Evolutionary conservation across 768 basidiomycete genomes (phyloP).

Genomic region (Hortiboletus flavorubellus): DNA sequence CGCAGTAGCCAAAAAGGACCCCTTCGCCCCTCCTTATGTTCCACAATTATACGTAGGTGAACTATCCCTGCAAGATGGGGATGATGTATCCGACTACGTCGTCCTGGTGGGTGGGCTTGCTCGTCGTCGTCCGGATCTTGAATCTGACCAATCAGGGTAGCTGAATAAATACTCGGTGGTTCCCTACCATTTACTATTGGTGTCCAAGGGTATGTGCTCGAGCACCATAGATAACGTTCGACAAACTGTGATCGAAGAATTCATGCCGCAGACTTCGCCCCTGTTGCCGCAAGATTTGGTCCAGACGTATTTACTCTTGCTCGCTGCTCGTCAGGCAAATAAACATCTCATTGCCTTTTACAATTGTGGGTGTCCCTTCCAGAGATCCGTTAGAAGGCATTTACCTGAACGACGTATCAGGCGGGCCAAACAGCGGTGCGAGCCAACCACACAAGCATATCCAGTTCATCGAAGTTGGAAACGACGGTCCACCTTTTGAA

Average conservation of each 20-base stretch:
- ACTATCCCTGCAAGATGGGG: constrained; percentile 46
- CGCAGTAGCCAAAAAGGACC: constrained; percentile 43
- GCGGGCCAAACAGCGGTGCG: constrained; percentile 77
- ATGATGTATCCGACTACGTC: constrained; percentile 57
- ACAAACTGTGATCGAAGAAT: constrained; percentile 45
- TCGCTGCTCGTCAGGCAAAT: constrained; percentile 60
- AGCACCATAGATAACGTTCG: not conserved
- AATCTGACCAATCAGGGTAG: constrained; percentile 36
- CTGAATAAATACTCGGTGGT: constrained; percentile 86
- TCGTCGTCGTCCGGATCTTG: not conserved
- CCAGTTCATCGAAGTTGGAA: constrained; percentile 72
- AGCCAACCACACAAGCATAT: constrained; percentile 90
- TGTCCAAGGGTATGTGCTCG: constrained; percentile 67
- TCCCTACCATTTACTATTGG: constrained; percentile 82
- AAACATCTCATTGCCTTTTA: constrained; percentile 79
- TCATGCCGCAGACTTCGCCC: constrained; percentile 74
- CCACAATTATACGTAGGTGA: constrained; percentile 74
- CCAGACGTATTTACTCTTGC: constrained; percentile 69
- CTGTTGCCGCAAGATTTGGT: constrained; percentile 76
- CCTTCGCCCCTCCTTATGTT: constrained; percentile 86
- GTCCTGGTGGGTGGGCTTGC: constrained; percentile 54
- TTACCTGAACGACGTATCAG: constrained; percentile 34
- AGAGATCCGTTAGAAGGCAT: not conserved
- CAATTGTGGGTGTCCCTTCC: constrained; percentile 58
- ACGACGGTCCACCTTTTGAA: constrained; percentile 75